Conservation (phyloP, 768 basidiomycete genomes). For the Myochromella boudieri region DNA sequence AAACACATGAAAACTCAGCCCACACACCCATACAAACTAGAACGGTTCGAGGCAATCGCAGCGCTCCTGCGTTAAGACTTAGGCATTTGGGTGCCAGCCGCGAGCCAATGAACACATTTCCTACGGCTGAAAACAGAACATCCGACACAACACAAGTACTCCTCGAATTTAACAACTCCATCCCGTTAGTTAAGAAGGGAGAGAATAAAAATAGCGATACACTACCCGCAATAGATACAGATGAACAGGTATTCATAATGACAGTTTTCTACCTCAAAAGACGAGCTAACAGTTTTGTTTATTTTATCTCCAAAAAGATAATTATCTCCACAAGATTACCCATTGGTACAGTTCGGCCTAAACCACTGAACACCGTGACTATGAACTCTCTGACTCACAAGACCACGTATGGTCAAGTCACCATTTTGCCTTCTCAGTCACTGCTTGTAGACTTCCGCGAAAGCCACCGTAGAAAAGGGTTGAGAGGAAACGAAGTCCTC, state of each 20-base stretch:
- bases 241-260: neutral
- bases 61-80: neutral
- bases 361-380: slow-evolving; percentile 33
- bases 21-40: neutral
- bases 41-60: slow-evolving; percentile 2
- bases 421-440: slow-evolving; percentile 48
- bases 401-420: slow-evolving; percentile 44
- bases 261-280: neutral
- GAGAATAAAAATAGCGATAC: neutral
- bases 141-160: neutral
- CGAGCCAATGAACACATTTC: neutral
- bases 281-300: neutral
- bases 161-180: neutral
- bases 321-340: slow-evolving; percentile 17
- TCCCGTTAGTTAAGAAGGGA: no score
- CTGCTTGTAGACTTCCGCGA: slow-evolving; percentile 60
- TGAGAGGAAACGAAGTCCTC: slow-evolving; percentile 46
- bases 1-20: neutral
- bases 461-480: slow-evolving; percentile 45
- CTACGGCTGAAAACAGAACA: neutral
- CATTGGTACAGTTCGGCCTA: slow-evolving; percentile 36
- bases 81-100: neutral
- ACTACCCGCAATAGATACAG: neutral
- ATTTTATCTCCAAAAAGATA: neutral
- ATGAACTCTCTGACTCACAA: slow-evolving; percentile 46